These are phyloP conservation scores for Millerozyma acaciae DNA, from an alignment of 805 yeast genomes.

Conservation along the genomic window DNA sequence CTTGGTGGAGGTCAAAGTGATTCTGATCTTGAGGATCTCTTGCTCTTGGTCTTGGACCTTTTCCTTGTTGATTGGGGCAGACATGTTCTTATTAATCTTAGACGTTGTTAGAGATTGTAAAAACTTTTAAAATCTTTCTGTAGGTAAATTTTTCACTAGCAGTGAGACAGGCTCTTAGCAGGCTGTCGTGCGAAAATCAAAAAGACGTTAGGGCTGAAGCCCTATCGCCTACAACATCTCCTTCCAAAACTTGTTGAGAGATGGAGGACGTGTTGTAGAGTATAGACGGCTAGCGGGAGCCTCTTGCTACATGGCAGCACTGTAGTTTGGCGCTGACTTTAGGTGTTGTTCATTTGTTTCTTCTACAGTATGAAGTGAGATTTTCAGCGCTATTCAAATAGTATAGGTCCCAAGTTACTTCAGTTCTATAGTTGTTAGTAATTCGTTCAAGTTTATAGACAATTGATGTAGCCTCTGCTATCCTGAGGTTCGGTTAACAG, in stretches of 20 bases:
- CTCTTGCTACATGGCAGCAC: no score
- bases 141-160: background rate
- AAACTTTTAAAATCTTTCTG: background rate
- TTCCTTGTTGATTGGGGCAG: conserved; percentile 77
- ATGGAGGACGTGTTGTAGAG: no score
- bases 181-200: background rate
- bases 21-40: conserved; percentile 94
- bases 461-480: no score
- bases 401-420: no score
- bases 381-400: no score
- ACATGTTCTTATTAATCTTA: conserved; percentile 46
- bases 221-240: conserved; percentile 4
- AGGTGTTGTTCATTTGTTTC: no score
- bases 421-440: no score
- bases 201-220: conserved; percentile 8
- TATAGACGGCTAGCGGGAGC: no score
- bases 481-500: no score
- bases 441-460: no score
- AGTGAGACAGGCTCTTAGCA: conserved; percentile 1
- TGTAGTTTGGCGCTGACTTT: no score
- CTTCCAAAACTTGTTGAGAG: conserved; percentile 1
- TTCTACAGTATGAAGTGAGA: no score
- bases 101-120: conserved; percentile 34
- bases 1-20: conserved; percentile 97
- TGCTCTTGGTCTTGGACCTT: conserved; percentile 81